Conservation (phyloP, 2,329 filamentous ascomycete genomes). For the Penicillium corylophilum region DNA sequence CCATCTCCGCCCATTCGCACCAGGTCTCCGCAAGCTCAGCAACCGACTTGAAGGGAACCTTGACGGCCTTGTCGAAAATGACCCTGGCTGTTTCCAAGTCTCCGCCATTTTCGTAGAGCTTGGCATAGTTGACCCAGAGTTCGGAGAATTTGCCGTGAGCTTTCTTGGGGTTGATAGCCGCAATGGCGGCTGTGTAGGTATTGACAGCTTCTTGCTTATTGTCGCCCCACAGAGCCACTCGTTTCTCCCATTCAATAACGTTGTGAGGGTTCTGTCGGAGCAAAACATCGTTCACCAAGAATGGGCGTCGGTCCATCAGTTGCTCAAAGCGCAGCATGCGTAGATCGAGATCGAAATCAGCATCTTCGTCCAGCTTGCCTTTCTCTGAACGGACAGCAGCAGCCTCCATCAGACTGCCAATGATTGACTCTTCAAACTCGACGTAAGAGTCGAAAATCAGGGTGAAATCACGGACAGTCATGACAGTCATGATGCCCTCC, state of each 20-base stretch:
- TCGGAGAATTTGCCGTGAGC: slow-evolving; percentile 91
- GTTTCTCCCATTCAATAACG: slow-evolving; percentile 94
- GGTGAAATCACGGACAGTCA: slow-evolving; percentile 97
- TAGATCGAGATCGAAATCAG: slow-evolving; percentile 92
- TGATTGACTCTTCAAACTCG: slow-evolving; percentile 95
- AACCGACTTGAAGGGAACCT: slow-evolving; percentile 97
- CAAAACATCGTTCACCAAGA: slow-evolving; percentile 93
- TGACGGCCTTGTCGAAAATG: slow-evolving; percentile 97
- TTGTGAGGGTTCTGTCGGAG: slow-evolving; percentile 95
- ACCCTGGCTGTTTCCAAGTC: slow-evolving; percentile 82
- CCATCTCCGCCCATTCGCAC: slow-evolving; percentile 99
- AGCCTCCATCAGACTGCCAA: slow-evolving; percentile 85
- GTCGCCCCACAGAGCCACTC: slow-evolving; percentile 91
- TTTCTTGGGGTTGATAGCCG: slow-evolving; percentile 89
- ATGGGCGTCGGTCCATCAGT: slow-evolving; percentile 93
- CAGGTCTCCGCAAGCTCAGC: slow-evolving; percentile 95
- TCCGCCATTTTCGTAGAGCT: slow-evolving; percentile 87
- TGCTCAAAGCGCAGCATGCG: slow-evolving; percentile 98
- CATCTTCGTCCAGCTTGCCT: slow-evolving; percentile 72
- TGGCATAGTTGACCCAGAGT: slow-evolving; percentile 94
- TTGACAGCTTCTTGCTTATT: slow-evolving; percentile 89
- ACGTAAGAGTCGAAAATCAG: slow-evolving; percentile 94
- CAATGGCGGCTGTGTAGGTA: slow-evolving; percentile 92
- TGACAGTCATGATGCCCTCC: slow-evolving; percentile 93
- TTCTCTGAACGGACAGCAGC: slow-evolving; percentile 78